Base-by-base conservation (phyloP, 768 basidiomycete species). In the Suillus tomentosus region DNA sequence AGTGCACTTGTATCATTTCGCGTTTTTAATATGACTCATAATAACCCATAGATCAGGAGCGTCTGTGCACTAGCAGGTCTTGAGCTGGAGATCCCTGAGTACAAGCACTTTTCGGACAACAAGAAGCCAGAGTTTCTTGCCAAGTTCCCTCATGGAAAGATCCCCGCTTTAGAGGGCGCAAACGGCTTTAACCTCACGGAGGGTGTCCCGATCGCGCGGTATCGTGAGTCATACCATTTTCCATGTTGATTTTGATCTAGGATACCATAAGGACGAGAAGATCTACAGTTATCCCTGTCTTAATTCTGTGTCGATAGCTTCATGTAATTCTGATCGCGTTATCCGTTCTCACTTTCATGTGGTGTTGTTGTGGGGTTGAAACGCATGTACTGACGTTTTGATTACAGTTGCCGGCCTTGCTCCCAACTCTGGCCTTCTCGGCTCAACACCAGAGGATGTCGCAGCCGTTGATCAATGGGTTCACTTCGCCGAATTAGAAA, bases 401-500 rank as follows among this genome's bases (percentile, higher is more conserved):
- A 56, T 67, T 69, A 22, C 70, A 98, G 95, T 97, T 67, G 90
- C 93, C 57, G 67, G 79, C 40, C 82, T 91, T 60, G 85, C 89
- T 11, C 88, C 93, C 74, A 93, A 95, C 78, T 83, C 88, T 63
- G 87, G 83, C 54, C 87, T 99, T 53, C 81, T 95, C 39, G 93
- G 95, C 58, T 72, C 81, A 55, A 81, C 82, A 60, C 61, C 72
- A 51, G 81, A 92, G 73, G 90, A 93, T 34, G 78, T 83, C 36
- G 95, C 94, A 37, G 79, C 89, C 60, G 79, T 98, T 63, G 87
- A 94, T 69, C 93, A 96, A 76, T 99, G 95, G 95, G 72, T 83
- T 61, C 87, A 90, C 69, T 87, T 93, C 63, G 81, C 80, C 14
- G 92, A 95, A 72, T 71, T 78, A 40, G 92, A 94, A 74, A 79